Conservation (phyloP, 345 rosid genomes). For the Corchorus olitorius region DNA sequence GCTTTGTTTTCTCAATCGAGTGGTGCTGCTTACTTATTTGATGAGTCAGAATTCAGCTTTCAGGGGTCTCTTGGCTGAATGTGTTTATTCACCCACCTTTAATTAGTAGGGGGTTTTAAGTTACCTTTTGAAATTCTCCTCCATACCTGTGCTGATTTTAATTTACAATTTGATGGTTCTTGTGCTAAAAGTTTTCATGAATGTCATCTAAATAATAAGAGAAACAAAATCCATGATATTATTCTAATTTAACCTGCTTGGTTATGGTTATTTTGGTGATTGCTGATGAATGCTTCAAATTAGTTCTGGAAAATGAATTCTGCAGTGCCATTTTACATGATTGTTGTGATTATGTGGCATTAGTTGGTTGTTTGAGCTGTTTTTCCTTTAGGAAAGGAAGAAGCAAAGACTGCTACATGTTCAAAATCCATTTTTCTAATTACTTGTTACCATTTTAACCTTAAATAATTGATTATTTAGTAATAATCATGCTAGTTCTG, state of each 20-base stretch:
- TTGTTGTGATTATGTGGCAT: background rate
- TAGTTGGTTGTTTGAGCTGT: background rate
- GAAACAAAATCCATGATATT: background rate
- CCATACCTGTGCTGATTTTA: constrained; percentile 14
- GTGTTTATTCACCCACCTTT: constrained; percentile 18
- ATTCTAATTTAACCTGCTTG: background rate
- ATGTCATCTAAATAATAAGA: constrained; percentile 13
- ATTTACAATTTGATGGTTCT: background rate
- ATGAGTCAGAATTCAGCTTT: constrained; percentile 26
- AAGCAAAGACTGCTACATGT: background rate
- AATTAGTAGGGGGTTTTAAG: constrained; percentile 4
- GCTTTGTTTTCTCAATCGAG: background rate
- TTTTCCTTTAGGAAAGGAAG: background rate
- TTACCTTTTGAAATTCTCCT: constrained; percentile 10
- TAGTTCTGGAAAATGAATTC: background rate
- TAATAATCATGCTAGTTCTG: background rate
- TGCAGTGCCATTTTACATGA: no score
- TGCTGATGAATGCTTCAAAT: constrained; percentile 4
- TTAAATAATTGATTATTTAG: background rate
- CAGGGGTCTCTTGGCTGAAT: constrained; percentile 22
- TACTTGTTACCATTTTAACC: background rate
- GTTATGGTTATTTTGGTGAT: constrained; percentile 4
- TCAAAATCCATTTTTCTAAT: background rate
- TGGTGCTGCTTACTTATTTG: constrained; percentile 20
- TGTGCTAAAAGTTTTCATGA: constrained; percentile 8